These are phyloP conservation scores for Hydrangea macrophylla DNA, from an alignment of 148 eudicot species.

Conservation along the genomic window DNA sequence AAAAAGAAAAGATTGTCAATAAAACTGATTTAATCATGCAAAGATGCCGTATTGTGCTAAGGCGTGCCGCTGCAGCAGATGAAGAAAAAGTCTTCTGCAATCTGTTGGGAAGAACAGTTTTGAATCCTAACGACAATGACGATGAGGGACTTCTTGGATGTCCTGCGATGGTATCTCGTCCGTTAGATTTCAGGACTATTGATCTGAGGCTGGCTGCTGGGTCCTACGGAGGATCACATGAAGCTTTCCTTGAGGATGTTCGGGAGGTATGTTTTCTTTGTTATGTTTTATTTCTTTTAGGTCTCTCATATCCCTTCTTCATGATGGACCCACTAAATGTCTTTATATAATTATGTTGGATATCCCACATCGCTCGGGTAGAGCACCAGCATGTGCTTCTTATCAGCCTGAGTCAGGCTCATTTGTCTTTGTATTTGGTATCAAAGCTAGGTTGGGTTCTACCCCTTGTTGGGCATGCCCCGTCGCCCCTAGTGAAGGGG, in stretches of 20 bases:
- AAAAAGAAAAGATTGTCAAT: conserved; percentile 27
- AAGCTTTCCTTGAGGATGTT: conserved; percentile 58
- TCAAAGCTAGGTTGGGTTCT: too few relatives aligned
- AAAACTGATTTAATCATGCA: conserved; percentile 43
- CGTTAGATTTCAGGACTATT: conserved; percentile 54
- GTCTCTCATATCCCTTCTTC: too few relatives aligned
- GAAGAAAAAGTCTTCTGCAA: conserved; percentile 50
- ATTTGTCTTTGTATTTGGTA: too few relatives aligned
- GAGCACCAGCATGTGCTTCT: too few relatives aligned
- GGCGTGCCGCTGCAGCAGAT: conserved; percentile 39
- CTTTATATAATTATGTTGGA: too few relatives aligned
- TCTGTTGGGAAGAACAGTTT: conserved; percentile 40
- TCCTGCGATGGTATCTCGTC: conserved; percentile 58
- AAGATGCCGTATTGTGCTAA: conserved; percentile 53
- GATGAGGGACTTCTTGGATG: conserved; percentile 53
- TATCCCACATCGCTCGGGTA: too few relatives aligned
- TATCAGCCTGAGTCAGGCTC: too few relatives aligned
- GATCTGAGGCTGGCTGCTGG: conserved; percentile 56
- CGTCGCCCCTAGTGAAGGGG: too few relatives aligned
- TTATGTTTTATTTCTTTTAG: not conserved
- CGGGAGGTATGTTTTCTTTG: conserved; percentile 34
- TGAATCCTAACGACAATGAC: conserved; percentile 37
- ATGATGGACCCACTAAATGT: too few relatives aligned
- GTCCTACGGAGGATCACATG: conserved; percentile 48
- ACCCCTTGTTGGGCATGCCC: too few relatives aligned